These are phyloP conservation scores for Harringtonia lauricola DNA, from an alignment of 2,329 filamentous ascomycete species.

Conservation along the genomic window DNA sequence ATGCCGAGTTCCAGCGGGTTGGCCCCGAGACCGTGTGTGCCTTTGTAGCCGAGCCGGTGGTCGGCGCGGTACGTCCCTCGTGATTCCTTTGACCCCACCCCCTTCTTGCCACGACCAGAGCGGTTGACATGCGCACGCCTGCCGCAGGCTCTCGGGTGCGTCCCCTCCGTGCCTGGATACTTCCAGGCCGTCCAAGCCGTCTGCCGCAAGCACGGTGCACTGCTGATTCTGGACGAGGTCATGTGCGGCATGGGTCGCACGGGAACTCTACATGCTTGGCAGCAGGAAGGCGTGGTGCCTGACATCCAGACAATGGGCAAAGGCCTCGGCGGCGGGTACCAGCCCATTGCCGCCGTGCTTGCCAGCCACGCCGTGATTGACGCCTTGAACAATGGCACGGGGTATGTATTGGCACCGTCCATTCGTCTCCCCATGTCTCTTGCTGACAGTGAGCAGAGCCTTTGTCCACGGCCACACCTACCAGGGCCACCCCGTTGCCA, in stretches of 20 bases:
- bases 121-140: background rate
- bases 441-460: slow-evolving; percentile 18
- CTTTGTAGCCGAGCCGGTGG: slow-evolving; percentile 64
- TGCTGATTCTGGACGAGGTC: slow-evolving; percentile 49
- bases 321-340: slow-evolving; percentile 49
- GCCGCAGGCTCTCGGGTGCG: slow-evolving; percentile 38
- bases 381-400: slow-evolving; percentile 28
- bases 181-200: slow-evolving; percentile 39
- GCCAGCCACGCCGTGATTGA: slow-evolving; percentile 37
- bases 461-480: slow-evolving; percentile 53
- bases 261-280: slow-evolving; percentile 51
- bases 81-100: too few species aligned
- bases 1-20: slow-evolving; percentile 51
- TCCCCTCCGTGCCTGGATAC: slow-evolving; percentile 40
- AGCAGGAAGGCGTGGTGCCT: slow-evolving; percentile 45
- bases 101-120: too few species aligned
- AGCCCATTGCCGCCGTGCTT: slow-evolving; percentile 48
- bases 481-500: slow-evolving; percentile 27
- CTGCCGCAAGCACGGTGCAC: slow-evolving; percentile 41
- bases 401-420: slow-evolving; percentile 17
- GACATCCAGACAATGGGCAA: slow-evolving; percentile 56
- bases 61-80: slow-evolving; percentile 48
- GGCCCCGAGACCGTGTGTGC: slow-evolving; percentile 58
- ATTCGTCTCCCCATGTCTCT: background rate
- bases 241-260: slow-evolving; percentile 59